These are phyloP conservation scores for Sporothrix sp. DNA, from an alignment of 2,329 filamentous ascomycete species.

Conservation along the genomic window DNA sequence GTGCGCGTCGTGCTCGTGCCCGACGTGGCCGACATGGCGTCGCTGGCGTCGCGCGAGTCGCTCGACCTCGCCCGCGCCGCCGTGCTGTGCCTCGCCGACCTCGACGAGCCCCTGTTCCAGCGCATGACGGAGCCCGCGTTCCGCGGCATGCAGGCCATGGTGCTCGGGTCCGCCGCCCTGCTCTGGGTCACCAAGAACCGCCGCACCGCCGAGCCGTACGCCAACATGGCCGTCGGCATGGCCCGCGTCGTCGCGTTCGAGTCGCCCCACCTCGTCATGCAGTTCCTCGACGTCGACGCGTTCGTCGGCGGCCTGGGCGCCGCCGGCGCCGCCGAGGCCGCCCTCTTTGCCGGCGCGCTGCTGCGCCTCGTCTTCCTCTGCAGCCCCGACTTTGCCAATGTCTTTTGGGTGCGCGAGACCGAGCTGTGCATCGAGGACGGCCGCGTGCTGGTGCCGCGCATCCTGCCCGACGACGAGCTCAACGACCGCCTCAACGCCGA, in stretches of 20 bases:
- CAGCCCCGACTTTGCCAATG: constrained; percentile 9
- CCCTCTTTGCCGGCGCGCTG: constrained; percentile 13
- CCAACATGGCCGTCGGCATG: constrained; percentile 20
- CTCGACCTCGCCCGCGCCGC: constrained; percentile 6
- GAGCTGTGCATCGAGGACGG: constrained; percentile 22
- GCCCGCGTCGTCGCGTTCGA: constrained; percentile 18
- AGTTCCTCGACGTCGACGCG: constrained; percentile 20
- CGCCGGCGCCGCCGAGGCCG: neutral
- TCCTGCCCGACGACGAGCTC: constrained; percentile 12
- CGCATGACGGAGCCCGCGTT: constrained; percentile 17
- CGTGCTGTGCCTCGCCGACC: constrained; percentile 20
- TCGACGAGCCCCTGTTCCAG: constrained; percentile 22
- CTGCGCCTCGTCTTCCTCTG: constrained; percentile 14
- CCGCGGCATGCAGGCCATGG: constrained; percentile 16
- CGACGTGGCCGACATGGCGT: neutral
- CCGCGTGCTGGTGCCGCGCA: constrained; percentile 22
- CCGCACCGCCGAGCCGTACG: constrained; percentile 15
- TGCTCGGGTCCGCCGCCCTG: constrained; percentile 11
- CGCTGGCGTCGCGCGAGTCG: too few species aligned
- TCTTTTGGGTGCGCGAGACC: constrained; percentile 13
- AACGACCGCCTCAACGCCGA: constrained; percentile 18
- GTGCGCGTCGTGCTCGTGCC: neutral
- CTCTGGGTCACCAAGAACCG: constrained; percentile 21
- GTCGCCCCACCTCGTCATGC: constrained; percentile 17
- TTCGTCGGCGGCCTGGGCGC: neutral